Percentiles rank a stretch among this genome's conserved stretches.
These are phyloP conservation scores for Naganishia friedmannii DNA, from an alignment of 768 basidiomycete genomes.

Conservation along the genomic window DNA sequence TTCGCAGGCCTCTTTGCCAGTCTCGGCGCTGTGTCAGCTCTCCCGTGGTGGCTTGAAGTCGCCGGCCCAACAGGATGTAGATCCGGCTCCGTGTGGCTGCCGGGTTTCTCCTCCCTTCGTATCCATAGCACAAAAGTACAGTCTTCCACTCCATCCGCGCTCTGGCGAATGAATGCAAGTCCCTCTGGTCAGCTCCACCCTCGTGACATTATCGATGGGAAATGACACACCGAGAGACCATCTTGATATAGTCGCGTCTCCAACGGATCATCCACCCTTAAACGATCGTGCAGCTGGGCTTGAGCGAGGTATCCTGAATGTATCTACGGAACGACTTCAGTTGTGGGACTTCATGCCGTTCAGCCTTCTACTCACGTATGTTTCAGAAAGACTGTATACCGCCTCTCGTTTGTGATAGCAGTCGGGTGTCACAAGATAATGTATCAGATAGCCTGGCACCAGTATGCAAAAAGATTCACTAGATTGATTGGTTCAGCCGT, in stretches of 20 bases:
- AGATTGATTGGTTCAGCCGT: background rate
- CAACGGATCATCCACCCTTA: slow-evolving; percentile 37
- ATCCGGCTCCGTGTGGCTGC: background rate
- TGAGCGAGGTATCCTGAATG: slow-evolving; percentile 78
- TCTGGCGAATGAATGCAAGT: slow-evolving; percentile 13
- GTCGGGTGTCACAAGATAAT: slow-evolving; percentile 6
- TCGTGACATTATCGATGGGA: background rate
- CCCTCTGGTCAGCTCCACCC: background rate
- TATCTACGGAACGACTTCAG: slow-evolving; percentile 63
- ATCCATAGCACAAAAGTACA: slow-evolving; percentile 79
- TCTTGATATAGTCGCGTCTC: slow-evolving; percentile 77
- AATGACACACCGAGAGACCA: slow-evolving; percentile 57
- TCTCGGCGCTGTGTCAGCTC: slow-evolving; percentile 56
- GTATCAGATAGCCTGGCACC: slow-evolving; percentile 56
- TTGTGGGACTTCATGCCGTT: slow-evolving; percentile 53
- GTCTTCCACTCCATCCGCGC: slow-evolving; percentile 77
- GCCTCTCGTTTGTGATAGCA: slow-evolving; percentile 60
- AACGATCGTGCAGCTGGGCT: slow-evolving; percentile 40
- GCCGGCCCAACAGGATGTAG: background rate
- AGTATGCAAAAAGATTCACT: slow-evolving; percentile 15
- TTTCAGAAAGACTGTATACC: slow-evolving; percentile 47
- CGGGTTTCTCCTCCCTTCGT: slow-evolving; percentile 36
- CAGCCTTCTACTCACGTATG: slow-evolving; percentile 44
- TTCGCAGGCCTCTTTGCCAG: slow-evolving; percentile 54
- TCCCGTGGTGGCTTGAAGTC: no score